A percentile compares a stretch with the other conserved stretches of the same genome.
phyloP scores from a whole-genome alignment of 1,139 yeast genomes.

The Zhuliangozyma blackwelliae region DNA sequence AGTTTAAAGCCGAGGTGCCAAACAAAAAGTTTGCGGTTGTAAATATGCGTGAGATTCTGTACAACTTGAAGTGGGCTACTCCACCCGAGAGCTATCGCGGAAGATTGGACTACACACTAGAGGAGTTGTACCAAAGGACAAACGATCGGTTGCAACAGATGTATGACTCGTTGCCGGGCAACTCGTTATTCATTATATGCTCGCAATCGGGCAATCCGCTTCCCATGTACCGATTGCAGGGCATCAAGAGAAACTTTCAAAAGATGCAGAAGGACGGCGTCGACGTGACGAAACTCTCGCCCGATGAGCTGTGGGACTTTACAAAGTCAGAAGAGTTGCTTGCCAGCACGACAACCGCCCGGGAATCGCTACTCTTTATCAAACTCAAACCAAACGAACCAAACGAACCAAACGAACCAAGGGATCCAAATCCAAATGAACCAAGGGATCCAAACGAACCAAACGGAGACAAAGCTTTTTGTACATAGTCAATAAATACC shows the following conservation, averaged over 20 bases:
- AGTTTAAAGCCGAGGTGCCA: conserved; percentile 28
- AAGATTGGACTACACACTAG: conserved; percentile 10
- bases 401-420: background rate
- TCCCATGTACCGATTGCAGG: conserved; percentile 47
- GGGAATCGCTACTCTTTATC: conserved; percentile 54
- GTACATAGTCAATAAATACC: too few relatives aligned
- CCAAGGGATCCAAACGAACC: too few relatives aligned
- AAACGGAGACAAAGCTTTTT: too few relatives aligned
- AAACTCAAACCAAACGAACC: conserved; percentile 29
- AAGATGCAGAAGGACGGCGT: conserved; percentile 30
- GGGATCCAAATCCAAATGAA: too few relatives aligned
- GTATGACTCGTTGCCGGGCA: conserved; percentile 50
- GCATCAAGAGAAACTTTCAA: conserved; percentile 21
- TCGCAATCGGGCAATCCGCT: conserved; percentile 63
- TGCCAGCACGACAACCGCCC: conserved; percentile 43
- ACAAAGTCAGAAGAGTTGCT: conserved; percentile 40
- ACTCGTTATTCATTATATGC: conserved; percentile 57
- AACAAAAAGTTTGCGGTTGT: conserved; percentile 47
- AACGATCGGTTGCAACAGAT: conserved; percentile 45
- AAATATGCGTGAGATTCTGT: conserved; percentile 58
- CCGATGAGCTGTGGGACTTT: conserved; percentile 50
- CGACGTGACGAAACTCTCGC: conserved; percentile 36
- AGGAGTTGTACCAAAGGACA: conserved; percentile 25
- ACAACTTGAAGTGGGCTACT: conserved; percentile 24
- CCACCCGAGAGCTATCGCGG: conserved; percentile 19